Base-by-base conservation (phyloP, 208 protist species). In the Leishmania lainsoni region DNA sequence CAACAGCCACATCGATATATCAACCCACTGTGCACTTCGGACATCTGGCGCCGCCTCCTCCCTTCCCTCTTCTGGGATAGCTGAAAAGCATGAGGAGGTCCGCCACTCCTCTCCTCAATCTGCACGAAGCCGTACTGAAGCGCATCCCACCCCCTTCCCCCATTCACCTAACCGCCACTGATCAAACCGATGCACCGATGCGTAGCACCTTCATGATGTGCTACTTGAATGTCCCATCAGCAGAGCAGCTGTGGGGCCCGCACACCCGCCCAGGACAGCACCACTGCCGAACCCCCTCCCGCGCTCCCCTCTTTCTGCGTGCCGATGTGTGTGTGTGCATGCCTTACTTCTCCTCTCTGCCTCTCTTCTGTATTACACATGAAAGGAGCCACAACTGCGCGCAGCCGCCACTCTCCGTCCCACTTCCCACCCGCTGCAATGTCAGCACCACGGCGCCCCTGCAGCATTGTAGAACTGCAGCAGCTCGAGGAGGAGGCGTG, bases 401-500 rank as follows among this genome's bases (percentile, higher is more conserved):
- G 45, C 69, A 26, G 45, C 61, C 26, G 61, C 61, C 61, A n/a
- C 16, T 14, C 26, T 9, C 5, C 58, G 17, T 42, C 39, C 3
- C 66, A 8, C 42, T 45, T 45, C 42, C 42, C 26, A 20, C 65
- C 48, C n/a, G 5, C n/a, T 32, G 72, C 39, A 20, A 76, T 76
- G 72, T 52, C 72, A 56, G 3, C 49, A 76, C 35, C 51, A 17
- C 29, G 39, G 35, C 74, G 56, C 39, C 78, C 58, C 29, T n/a
- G 39, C 68, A 49, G 51, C 4, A 65, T 87, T 16, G 10, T 48
- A 8, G 76, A 83, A 63, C 74, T 91, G 12, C 79, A 88, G 76
- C 73, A 59, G 63, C 82, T 93, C 39, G 93, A 95, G 74, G 84
- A 91, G 17, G 89, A 88, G 9, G 59, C 93, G 14, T 96, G 93